A percentile compares a stretch with the other conserved stretches of the same genome.
These are phyloP conservation scores for Epicoccum nigrum DNA, from an alignment of 2,329 filamentous ascomycete genomes.

Conservation along the genomic window DNA sequence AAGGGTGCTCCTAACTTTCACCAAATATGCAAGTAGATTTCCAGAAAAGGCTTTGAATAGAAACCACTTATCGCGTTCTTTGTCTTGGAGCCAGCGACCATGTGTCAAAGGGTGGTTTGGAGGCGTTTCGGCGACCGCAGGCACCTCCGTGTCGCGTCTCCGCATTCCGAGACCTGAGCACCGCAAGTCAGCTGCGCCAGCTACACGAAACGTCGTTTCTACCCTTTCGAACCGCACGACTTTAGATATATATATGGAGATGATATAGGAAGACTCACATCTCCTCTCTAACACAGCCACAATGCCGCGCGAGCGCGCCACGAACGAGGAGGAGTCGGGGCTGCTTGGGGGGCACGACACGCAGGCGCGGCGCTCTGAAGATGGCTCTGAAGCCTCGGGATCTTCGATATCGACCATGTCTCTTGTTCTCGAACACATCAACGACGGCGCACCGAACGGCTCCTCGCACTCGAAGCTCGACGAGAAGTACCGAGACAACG, in stretches of 20 bases:
- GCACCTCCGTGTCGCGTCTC: constrained; percentile 42
- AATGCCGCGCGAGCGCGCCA: constrained; percentile 44
- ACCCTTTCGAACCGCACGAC: neutral
- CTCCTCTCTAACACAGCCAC: constrained; percentile 12
- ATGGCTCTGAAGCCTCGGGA: constrained; percentile 59
- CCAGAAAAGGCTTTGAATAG: constrained; percentile 35
- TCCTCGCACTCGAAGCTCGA: constrained; percentile 33
- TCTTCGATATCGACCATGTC: constrained; percentile 86
- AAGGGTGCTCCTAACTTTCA: constrained; percentile 14
- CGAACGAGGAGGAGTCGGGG: constrained; percentile 53
- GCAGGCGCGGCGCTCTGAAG: constrained; percentile 41
- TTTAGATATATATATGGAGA: constrained; percentile 7
- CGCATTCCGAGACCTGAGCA: constrained; percentile 24
- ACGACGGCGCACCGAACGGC: constrained; percentile 57
- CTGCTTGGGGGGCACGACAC: constrained; percentile 49
- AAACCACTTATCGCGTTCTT: constrained; percentile 27
- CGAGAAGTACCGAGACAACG: constrained; percentile 50
- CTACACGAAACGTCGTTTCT: neutral
- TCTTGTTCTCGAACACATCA: constrained; percentile 78
- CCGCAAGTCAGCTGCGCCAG: constrained; percentile 2
- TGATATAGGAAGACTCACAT: constrained; percentile 19
- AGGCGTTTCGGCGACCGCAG: constrained; percentile 34
- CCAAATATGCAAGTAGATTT: constrained; percentile 15
- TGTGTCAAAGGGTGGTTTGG: constrained; percentile 37
- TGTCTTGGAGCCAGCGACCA: constrained; percentile 26